Evolutionary conservation across 2,329 filamentous ascomycete genomes (phyloP).

Genomic region (Aureobasidium uvarum): DNA sequence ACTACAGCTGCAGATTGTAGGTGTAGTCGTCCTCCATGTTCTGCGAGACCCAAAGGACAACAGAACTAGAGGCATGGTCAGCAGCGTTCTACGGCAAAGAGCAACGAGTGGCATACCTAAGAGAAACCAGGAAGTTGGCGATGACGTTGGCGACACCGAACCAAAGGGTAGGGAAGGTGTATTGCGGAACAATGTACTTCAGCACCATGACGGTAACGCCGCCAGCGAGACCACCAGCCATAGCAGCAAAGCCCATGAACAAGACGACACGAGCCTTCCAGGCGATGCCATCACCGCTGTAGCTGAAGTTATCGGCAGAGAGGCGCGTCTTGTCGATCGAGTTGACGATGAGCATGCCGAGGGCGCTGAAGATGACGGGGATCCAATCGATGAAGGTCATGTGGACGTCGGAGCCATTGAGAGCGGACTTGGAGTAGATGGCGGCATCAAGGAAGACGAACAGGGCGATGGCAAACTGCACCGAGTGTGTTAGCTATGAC

Average conservation of each 20-base stretch:
- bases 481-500: not conserved
- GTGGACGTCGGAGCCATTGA: conserved; percentile 61
- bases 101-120: conserved; percentile 53
- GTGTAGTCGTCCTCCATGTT: conserved; percentile 73
- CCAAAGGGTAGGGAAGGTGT: conserved; percentile 62
- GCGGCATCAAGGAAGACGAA: conserved; percentile 68
- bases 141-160: conserved; percentile 66
- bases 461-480: conserved; percentile 66
- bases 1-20: conserved; percentile 63
- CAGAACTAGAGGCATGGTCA: conserved; percentile 48
- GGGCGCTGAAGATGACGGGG: conserved; percentile 65
- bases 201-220: conserved; percentile 66
- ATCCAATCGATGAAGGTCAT: conserved; percentile 72
- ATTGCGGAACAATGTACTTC: conserved; percentile 63
- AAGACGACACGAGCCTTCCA: conserved; percentile 68
- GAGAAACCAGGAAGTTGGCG: conserved; percentile 64
- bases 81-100: not conserved
- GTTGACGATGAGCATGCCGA: conserved; percentile 72
- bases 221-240: conserved; percentile 66
- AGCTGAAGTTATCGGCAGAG: conserved; percentile 63
- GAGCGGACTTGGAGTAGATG: conserved; percentile 60
- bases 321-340: conserved; percentile 67
- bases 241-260: conserved; percentile 66
- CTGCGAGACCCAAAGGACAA: conserved; percentile 67
- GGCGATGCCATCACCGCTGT: conserved; percentile 64